Evolutionary conservation across 805 yeast species (phyloP).

Genomic region (Jamesozyma piceae): DNA sequence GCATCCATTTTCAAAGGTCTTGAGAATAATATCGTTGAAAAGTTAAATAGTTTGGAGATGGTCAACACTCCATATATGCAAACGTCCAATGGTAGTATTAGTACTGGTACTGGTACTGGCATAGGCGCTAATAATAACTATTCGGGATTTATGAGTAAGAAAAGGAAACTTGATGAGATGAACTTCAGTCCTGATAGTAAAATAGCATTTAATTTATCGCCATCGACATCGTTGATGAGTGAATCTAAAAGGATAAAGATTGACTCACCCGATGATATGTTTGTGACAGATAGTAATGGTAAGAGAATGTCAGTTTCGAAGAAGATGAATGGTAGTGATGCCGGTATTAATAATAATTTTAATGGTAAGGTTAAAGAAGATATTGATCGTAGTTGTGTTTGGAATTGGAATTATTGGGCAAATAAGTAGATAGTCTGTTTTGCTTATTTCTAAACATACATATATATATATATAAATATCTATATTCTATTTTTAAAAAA

Average conservation of each 20-base stretch:
- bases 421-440: not conserved
- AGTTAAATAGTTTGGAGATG: slow-evolving; percentile 9
- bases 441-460: not conserved
- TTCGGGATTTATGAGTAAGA: slow-evolving; percentile 9
- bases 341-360: not conserved
- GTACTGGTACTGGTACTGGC: not conserved
- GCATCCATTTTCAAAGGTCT: slow-evolving; percentile 18
- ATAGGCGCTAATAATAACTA: not conserved
- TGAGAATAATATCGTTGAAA: slow-evolving; percentile 10
- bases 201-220: slow-evolving; percentile 8
- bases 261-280: slow-evolving; percentile 30
- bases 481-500: not conserved
- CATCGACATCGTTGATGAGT: slow-evolving; percentile 25
- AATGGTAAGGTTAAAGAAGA: not conserved
- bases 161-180: slow-evolving; percentile 22
- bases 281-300: slow-evolving; percentile 10
- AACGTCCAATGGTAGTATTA: not conserved
- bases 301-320: slow-evolving; percentile 1
- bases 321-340: not conserved
- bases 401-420: slow-evolving; percentile 27
- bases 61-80: not conserved
- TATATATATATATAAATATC: slow-evolving; percentile 1
- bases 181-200: slow-evolving; percentile 16
- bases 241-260: slow-evolving; percentile 28
- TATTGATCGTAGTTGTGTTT: not conserved